These are phyloP conservation scores for Russula sp. DNA, from an alignment of 768 basidiomycete genomes.

Conservation along the genomic window DNA sequence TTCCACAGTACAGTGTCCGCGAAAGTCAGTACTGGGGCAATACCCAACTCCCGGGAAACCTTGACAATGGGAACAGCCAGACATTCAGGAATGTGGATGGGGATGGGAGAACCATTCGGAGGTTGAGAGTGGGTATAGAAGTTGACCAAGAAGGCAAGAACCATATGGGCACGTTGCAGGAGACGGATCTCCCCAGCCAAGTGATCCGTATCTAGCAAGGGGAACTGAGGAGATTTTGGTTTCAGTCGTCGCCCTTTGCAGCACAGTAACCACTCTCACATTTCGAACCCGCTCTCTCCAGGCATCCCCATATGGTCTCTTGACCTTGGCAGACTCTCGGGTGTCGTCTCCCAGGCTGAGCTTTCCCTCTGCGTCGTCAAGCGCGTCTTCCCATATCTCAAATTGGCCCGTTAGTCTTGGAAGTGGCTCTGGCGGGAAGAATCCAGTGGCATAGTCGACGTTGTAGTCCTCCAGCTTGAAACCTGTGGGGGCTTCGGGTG, in stretches of 20 bases:
- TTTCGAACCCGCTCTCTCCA: constrained; percentile 63
- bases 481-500: background rate
- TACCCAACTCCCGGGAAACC: constrained; percentile 68
- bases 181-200: constrained; percentile 52
- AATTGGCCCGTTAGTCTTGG: constrained; percentile 49
- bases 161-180: constrained; percentile 81
- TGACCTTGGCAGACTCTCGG: constrained; percentile 41
- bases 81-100: constrained; percentile 63
- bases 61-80: constrained; percentile 72
- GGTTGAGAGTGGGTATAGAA: constrained; percentile 85
- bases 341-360: constrained; percentile 56
- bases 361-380: constrained; percentile 46
- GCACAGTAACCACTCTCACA: constrained; percentile 40
- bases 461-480: constrained; percentile 38
- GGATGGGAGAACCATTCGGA: constrained; percentile 31
- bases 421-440: constrained; percentile 68
- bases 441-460: constrained; percentile 63
- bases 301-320: constrained; percentile 48
- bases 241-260: background rate
- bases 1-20: constrained; percentile 98
- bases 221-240: constrained; percentile 47
- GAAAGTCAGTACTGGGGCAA: constrained; percentile 94
- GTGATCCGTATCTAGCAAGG: constrained; percentile 51
- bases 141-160: constrained; percentile 84
- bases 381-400: constrained; percentile 65